Evolutionary conservation across 2,329 filamentous ascomycete genomes (phyloP), one percentile per base, ranked within the genome.

Genomic region (Claviceps capensis): DNA sequence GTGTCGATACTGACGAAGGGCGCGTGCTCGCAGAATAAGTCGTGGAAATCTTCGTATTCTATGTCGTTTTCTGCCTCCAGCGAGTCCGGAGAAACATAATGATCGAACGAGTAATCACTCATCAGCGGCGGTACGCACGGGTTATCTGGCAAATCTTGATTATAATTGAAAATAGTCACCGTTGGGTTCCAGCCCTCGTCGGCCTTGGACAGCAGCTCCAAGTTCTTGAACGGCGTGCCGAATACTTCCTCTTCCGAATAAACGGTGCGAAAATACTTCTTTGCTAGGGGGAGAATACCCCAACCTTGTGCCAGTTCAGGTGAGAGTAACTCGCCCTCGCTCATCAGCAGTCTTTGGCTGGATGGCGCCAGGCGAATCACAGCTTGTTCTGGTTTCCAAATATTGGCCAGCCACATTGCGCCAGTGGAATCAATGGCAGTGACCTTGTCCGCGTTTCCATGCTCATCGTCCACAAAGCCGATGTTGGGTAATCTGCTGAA

Each of bases 401-500:
- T 77, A 44, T 77, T 67, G 44, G 76, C 66, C 11, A 79, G 54
- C 72, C 74, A 80, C 5, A 71, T 58, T 11, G 57, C 62, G 1
- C 75, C 77, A 11, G 62, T 59, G 42, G 80, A 73, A 44, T 80
- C 77, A 22, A 77, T 62, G 1, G 73, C 77, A 23, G 71, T 68
- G 1, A 81, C 59, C 55, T 72, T 74, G 5, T 75, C 69, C 2
- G 76, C 78, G 2, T 70, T 58, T 2, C 77, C 77, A 1, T 66
- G 42, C 1, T 63, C 56, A 52, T 76, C 69, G 50, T 73, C 71
- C 48, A 70, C 59, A 55, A 81, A 79, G 26, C 69, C 65, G n/a
- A 81, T 62, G 50, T 72, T 76, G 5, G 78, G 77, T 1, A 80
- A 69, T 46, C 81, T 81, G 38, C 64, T 56, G 0, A 71, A 73